These are phyloP conservation scores for Pichia sp. DNA, from an alignment of 1,139 yeast genomes.

Conservation along the genomic window DNA sequence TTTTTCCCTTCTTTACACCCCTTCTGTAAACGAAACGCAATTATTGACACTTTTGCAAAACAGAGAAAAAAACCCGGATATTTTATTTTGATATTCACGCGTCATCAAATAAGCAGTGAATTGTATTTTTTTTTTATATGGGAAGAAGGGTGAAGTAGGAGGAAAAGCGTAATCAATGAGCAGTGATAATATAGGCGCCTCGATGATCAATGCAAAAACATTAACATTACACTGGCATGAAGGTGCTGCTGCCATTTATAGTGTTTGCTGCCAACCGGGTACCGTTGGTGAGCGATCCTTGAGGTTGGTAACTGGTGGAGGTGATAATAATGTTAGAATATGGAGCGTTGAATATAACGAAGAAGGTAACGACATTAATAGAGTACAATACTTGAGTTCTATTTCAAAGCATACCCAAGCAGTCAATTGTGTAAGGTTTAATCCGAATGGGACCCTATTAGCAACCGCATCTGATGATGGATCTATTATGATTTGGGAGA, in stretches of 20 bases:
- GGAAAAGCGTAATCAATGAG: background rate
- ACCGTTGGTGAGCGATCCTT: conserved; percentile 16
- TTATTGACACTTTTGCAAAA: no score
- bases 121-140: background rate
- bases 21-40: no score
- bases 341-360: conserved; percentile 37
- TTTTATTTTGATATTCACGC: no score
- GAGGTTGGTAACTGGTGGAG: conserved; percentile 85
- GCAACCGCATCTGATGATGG: conserved; percentile 98
- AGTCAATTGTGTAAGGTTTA: conserved; percentile 82
- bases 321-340: conserved; percentile 80
- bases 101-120: background rate
- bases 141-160: background rate
- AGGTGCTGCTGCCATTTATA: conserved; percentile 74
- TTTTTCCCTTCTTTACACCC: no score
- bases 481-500: conserved; percentile 69
- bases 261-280: conserved; percentile 63
- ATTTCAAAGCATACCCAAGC: conserved; percentile 88
- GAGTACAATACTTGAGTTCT: conserved; percentile 64
- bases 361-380: conserved; percentile 25
- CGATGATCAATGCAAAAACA: conserved; percentile 32
- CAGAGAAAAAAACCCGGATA: no score
- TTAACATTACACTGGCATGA: conserved; percentile 78
- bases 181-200: no score
- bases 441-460: conserved; percentile 52